phyloP scores from a whole-genome alignment of 2,329 filamentous ascomycete species.

The Geosmithia morbida region DNA sequence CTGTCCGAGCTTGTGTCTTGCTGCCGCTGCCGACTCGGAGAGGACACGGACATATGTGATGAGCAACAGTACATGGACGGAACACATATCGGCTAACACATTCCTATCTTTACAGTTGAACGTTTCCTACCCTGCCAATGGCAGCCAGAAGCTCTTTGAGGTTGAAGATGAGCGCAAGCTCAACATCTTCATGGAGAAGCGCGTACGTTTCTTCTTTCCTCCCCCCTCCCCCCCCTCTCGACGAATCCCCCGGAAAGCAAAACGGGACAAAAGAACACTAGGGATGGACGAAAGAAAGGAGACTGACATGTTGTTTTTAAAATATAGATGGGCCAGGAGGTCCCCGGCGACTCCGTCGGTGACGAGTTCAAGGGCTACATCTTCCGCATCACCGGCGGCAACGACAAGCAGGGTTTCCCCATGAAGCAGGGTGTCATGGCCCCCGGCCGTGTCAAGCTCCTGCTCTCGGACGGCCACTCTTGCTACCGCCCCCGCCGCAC shows the following conservation, averaged over 20 bases:
- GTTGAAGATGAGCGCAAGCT: constrained; percentile 99
- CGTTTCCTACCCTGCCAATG: constrained; percentile 89
- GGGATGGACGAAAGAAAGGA: background rate
- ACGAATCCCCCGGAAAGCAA: background rate
- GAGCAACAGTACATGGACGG: background rate
- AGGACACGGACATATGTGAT: background rate
- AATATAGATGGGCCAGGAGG: constrained; percentile 71
- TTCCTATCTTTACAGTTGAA: constrained; percentile 32
- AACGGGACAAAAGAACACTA: background rate
- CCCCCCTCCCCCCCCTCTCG: constrained; percentile 4
- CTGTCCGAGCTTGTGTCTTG: too few relatives aligned
- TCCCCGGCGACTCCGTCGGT: constrained; percentile 85
- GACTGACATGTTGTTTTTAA: constrained; percentile 16
- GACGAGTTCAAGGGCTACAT: constrained; percentile 99
- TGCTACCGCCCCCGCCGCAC: constrained; percentile 98
- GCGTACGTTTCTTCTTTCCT: constrained; percentile 40
- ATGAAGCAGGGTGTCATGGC: constrained; percentile 99
- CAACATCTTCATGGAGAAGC: constrained; percentile 97
- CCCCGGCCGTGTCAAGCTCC: constrained; percentile 94
- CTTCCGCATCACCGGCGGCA: constrained; percentile 98
- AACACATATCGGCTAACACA: constrained; percentile 7
- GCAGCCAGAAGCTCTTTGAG: constrained; percentile 98
- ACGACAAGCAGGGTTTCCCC: constrained; percentile 99
- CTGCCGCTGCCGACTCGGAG: background rate
- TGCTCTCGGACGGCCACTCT: constrained; percentile 91